Conservation (phyloP, 148 eudicot species). For the Linanthus parryae region DNA sequence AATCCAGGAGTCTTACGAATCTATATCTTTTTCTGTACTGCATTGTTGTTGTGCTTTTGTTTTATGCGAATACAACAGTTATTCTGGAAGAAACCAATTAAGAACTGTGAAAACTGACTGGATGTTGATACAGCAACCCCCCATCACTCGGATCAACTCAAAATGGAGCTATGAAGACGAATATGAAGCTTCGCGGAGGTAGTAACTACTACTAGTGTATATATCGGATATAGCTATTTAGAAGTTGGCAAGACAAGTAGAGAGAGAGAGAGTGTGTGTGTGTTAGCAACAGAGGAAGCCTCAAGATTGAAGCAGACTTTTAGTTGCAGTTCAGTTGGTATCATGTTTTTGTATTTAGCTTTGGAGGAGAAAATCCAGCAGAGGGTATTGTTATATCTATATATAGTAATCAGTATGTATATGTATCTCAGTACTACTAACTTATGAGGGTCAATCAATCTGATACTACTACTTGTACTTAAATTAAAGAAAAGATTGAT, state of each 20-base stretch:
- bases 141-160: slow-evolving; percentile 65
- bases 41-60: too few relatives aligned
- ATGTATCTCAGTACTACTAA: slow-evolving; percentile 6
- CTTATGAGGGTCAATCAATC: slow-evolving; percentile 20
- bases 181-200: slow-evolving; percentile 1
- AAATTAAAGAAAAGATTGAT: slow-evolving; percentile 7
- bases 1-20: neutral
- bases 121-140: slow-evolving; percentile 38
- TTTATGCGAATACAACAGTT: neutral
- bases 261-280: too few relatives aligned
- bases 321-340: neutral
- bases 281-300: slow-evolving; percentile 13
- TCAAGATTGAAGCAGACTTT: slow-evolving; percentile 9
- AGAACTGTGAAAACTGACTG: slow-evolving; percentile 1
- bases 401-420: neutral
- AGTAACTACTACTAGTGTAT: slow-evolving; percentile 27
- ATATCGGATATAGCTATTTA: slow-evolving; percentile 25
- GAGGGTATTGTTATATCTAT: neutral
- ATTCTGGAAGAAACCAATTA: neutral
- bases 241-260: slow-evolving; percentile 23
- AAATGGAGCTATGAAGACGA: slow-evolving; percentile 66
- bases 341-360: neutral
- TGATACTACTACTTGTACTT: slow-evolving; percentile 7
- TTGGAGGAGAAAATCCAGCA: slow-evolving; percentile 10
- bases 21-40: neutral